A percentile compares a stretch with the other conserved stretches of the same genome.
These are phyloP conservation scores for Dioscorea alata DNA, from an alignment of 106 monocot genomes.

Conservation along the genomic window DNA sequence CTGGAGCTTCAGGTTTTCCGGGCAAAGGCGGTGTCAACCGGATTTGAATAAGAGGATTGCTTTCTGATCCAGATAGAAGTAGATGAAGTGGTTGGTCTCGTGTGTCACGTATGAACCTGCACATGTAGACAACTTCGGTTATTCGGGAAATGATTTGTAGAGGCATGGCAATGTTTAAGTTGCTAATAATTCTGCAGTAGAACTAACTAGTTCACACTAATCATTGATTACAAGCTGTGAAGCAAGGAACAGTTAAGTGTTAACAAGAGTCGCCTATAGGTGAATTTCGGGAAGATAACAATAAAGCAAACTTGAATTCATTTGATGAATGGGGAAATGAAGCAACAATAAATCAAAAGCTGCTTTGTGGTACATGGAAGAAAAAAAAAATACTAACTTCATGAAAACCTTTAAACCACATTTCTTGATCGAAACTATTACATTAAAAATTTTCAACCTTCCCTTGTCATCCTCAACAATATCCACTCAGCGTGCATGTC, in stretches of 20 bases:
- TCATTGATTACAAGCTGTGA: background rate
- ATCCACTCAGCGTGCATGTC: no score
- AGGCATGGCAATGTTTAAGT: background rate
- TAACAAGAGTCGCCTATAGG: background rate
- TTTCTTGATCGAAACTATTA: no score
- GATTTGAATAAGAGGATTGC: constrained; percentile 67
- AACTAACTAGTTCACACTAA: background rate
- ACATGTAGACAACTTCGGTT: background rate
- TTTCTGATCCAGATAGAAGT: constrained; percentile 61
- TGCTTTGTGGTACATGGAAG: background rate
- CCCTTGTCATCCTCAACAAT: no score
- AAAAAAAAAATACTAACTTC: background rate
- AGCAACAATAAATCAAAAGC: background rate
- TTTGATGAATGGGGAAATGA: background rate
- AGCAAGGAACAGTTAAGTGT: no score
- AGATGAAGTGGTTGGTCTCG: constrained; percentile 65
- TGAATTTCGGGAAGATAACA: background rate
- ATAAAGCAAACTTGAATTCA: background rate
- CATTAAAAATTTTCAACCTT: no score
- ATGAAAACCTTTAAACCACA: background rate
- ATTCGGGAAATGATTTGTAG: background rate
- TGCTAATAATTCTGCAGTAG: background rate
- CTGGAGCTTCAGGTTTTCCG: no score
- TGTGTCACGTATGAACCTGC: constrained; percentile 68
- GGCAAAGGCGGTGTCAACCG: constrained; percentile 23